phyloP scores from a whole-genome alignment of 306 rosid species.

The Cicer chorassanicum region DNA sequence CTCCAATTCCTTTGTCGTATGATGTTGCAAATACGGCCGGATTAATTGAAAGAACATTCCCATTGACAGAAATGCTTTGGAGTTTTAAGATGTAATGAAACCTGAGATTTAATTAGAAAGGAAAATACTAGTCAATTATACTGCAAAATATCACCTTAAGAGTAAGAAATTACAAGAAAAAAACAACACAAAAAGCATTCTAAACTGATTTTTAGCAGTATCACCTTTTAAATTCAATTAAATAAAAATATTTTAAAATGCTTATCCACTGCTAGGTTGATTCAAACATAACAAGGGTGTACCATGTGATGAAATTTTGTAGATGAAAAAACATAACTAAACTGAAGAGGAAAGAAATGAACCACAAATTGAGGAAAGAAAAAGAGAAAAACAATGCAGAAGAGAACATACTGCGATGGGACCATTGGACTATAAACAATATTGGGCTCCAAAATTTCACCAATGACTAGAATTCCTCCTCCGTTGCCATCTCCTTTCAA shows the following conservation, averaged over 20 bases:
- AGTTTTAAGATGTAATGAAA: background rate
- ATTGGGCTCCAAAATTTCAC: slow-evolving; percentile 89
- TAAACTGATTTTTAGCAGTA: background rate
- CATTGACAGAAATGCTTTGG: slow-evolving; percentile 53
- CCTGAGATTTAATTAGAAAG: slow-evolving; percentile 36
- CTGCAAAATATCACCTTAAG: slow-evolving; percentile 33
- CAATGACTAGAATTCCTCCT: slow-evolving; percentile 94
- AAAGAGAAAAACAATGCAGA: slow-evolving; percentile 11
- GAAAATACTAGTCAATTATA: slow-evolving; percentile 38
- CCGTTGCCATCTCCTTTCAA: slow-evolving; percentile 86
- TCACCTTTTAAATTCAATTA: slow-evolving; percentile 18
- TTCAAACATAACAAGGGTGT: slow-evolving; percentile 25
- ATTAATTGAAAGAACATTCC: slow-evolving; percentile 76
- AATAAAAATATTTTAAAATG: slow-evolving; percentile 5
- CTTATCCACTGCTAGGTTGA: slow-evolving; percentile 9
- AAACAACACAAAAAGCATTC: slow-evolving; percentile 31
- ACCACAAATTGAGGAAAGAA: slow-evolving; percentile 10
- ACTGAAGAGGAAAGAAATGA: slow-evolving; percentile 1
- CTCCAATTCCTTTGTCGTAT: slow-evolving; percentile 73
- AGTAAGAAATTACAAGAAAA: background rate
- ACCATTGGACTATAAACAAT: slow-evolving; percentile 91
- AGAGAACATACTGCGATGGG: slow-evolving; percentile 45
- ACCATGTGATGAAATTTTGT: background rate
- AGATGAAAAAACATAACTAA: no score
- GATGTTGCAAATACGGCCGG: slow-evolving; percentile 67